Base-by-base conservation (phyloP, 192 early-diverging fungal genomes). In the Gamsiella multidivaricata region DNA sequence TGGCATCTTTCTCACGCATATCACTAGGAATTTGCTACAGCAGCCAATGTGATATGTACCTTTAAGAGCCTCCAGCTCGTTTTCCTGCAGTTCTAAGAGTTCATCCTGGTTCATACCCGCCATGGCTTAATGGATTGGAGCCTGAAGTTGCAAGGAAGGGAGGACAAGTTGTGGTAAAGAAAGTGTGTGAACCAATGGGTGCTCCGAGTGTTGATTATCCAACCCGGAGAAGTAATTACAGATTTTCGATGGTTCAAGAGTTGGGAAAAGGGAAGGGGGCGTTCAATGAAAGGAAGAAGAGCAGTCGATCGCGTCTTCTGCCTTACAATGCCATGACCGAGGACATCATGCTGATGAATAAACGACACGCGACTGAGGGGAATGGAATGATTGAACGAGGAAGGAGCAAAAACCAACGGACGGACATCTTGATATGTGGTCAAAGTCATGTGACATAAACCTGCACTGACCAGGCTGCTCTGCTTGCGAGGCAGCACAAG, bases 51-150 rank as follows among this genome's bases (percentile, higher is more conserved):
- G 37, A 9, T 12, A 18, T 5, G n/a, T 46, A 39, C 87, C 89
- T 74, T 81, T 70, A 15, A 93, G 75, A 32, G 89, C 92, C 56
- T 88, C 89, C 28, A 94, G 76, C 81, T 94, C 92, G 73, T 91
- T 88, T 43, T 86, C 69, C 81, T 94, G 92, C 31, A 89, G 69
- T 68, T 89, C 85, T 14, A 83, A 46, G 37, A 88, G 61, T 75
- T 86, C 87, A 52, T 79, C 82, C 29, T 85, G 70, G 73, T 83
- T 81, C 70, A 72, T 61, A 25, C 50, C 54, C 42, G 79, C 49
- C 70, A 73, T 73, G 61, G 37, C 45, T 54, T 32, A 26, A 31
- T 36, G 26, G 12, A 22, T 31, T 42, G 18, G 33, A 53, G n/a
- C 26, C 22, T 28, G 33, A 14, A 26, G 22, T 42, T 34, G 9